Base-by-base conservation (phyloP, 2,329 filamentous ascomycete genomes). In the Trichoderma hamatum region DNA sequence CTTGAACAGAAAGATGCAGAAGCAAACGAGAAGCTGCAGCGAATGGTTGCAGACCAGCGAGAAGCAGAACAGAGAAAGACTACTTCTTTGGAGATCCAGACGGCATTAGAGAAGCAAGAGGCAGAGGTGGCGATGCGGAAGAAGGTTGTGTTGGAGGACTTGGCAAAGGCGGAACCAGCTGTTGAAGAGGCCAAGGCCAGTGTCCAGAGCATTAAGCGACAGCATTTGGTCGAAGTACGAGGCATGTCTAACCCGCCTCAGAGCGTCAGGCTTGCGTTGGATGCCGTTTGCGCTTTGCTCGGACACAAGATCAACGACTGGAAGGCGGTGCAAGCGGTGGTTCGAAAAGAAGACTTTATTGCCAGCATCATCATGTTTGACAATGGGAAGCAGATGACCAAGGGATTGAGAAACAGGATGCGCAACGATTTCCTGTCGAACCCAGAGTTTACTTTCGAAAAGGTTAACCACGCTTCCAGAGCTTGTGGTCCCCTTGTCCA, bases 181-280 rank as follows among this genome's bases (percentile, higher is more conserved):
- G 96, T 99, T 67, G 83, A 92, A 71, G 94, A 97, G 80, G 96
- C 96, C 60, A 93, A 96, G 83, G 93, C 94, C 79, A 97, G 94
- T 81, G 96, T 99, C 80, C 96, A 92, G 83, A 97, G 96, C 84
- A 99, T 99, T 84, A 99, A 98, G 84, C 90, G 92, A 77, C 94
- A 97, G 78, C 96, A 99, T 80, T 86, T 99, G 72, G 97, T 94
- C 14, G 96, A 99, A 89, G 95, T 99, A 62, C 90, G 96, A 77
- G 97, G 95, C 72, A 98, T 99, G 96, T 89, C 90, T 73, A 96
- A 93, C 75, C 96, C 96, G 7, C 96, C 96, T 10, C 86, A 89
- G 73, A 93, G 94, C 84, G 96, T 99, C 74, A 91, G 93, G 76
- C 88, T 98, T 74, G 93, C 96, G 2, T 86, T 99, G 69, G 95